Evolutionary conservation across 2,329 filamentous ascomycete species (phyloP).

Genomic region (Penicillium hordei): DNA sequence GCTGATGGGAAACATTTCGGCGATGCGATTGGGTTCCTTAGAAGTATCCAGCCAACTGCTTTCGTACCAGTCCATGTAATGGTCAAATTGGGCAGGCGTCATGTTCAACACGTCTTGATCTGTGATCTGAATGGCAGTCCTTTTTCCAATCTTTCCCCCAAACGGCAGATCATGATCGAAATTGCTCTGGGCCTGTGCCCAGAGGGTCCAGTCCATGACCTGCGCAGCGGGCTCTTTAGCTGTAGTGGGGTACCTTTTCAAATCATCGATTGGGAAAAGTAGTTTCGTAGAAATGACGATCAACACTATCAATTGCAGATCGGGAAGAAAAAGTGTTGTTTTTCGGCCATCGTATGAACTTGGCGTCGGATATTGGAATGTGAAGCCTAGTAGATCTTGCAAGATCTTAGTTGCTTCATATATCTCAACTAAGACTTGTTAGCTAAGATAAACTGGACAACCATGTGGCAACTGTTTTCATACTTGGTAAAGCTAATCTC

Average conservation of each 20-base stretch:
- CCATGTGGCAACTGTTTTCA: conserved; percentile 23
- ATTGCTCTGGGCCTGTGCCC: conserved; percentile 57
- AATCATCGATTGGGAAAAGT: conserved; percentile 69
- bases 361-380: conserved; percentile 53
- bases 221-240: conserved; percentile 58
- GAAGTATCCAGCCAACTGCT: conserved; percentile 54
- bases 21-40: conserved; percentile 34
- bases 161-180: conserved; percentile 35
- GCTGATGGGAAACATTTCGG: conserved; percentile 45
- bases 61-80: conserved; percentile 79
- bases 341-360: conserved; percentile 34
- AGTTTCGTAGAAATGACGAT: conserved; percentile 77
- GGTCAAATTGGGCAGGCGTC: conserved; percentile 62
- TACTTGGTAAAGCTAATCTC: conserved; percentile 72
- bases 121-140: conserved; percentile 55
- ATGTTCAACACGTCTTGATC: conserved; percentile 65
- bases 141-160: conserved; percentile 41
- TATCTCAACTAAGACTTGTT: conserved; percentile 29
- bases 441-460: conserved; percentile 5
- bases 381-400: conserved; percentile 55
- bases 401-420: conserved; percentile 60
- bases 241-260: conserved; percentile 52
- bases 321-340: conserved; percentile 62
- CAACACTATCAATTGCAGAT: conserved; percentile 69
- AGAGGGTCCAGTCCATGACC: conserved; percentile 70